phyloP scores from a whole-genome alignment of 2,329 filamentous ascomycete species.

The Botrytis sinoallii region DNA sequence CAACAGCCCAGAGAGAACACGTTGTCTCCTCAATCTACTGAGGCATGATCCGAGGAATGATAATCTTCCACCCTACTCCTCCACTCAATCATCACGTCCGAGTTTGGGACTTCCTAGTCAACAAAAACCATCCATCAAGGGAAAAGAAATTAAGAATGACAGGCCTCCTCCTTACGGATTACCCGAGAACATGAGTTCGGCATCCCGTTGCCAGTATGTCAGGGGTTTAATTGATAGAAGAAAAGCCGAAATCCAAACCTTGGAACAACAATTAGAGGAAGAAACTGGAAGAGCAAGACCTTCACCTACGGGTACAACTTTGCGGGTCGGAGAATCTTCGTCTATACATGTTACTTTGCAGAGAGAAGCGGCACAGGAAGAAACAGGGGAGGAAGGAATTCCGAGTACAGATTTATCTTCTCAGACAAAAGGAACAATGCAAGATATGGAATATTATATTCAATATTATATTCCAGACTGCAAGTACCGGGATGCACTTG shows the following conservation, averaged over 20 bases:
- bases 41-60: not conserved
- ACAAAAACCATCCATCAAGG: not conserved
- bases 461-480: not conserved
- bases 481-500: not conserved
- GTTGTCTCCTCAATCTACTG: not conserved
- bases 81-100: not conserved
- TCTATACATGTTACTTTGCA: not conserved
- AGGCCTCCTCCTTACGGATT: not conserved
- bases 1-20: not conserved
- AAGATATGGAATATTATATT: not conserved
- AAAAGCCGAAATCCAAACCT: not conserved
- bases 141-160: not conserved
- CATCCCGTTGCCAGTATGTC: too few species aligned
- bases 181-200: not conserved
- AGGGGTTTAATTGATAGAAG: not conserved
- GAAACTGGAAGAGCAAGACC: not conserved
- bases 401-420: not conserved
- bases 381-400: not conserved
- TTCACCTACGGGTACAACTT: not conserved
- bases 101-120: too few species aligned
- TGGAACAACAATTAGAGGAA: not conserved
- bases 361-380: not conserved
- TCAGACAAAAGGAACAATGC: not conserved
- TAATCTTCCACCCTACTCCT: not conserved
- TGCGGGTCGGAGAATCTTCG: not conserved